Evolutionary conservation across 345 rosid genomes (phyloP).

Genomic region (Arabidopsis suecica): DNA sequence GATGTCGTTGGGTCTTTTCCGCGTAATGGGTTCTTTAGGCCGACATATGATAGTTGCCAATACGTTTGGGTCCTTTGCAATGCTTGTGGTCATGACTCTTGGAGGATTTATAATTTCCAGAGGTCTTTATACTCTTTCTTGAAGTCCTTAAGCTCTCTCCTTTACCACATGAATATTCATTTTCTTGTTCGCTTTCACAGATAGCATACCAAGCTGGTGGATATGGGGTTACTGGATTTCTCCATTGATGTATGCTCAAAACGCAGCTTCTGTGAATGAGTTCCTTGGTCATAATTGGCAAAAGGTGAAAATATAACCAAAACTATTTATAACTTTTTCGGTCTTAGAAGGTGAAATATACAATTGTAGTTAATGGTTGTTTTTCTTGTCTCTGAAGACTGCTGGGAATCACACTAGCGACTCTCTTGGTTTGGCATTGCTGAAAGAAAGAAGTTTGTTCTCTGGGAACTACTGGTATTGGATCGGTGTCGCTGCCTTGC

Average conservation of each 20-base stretch:
- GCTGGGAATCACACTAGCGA: conserved; percentile 52
- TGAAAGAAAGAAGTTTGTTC: conserved; percentile 77
- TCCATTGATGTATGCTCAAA: conserved; percentile 95
- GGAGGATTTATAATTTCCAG: conserved; percentile 95
- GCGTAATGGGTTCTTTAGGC: conserved; percentile 97
- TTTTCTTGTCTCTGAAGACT: conserved; percentile 50
- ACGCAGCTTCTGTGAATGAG: conserved; percentile 96
- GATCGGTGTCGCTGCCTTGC: conserved; percentile 92
- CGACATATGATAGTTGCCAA: conserved; percentile 95
- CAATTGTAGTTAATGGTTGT: conserved; percentile 35
- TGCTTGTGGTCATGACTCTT: conserved; percentile 96
- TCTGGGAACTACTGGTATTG: conserved; percentile 94
- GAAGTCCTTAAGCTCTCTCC: not conserved
- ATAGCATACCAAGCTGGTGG: conserved; percentile 94
- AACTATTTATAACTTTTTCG: not conserved
- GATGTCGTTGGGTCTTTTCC: conserved; percentile 89
- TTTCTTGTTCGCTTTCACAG: conserved; percentile 54
- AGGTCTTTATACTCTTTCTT: conserved; percentile 54
- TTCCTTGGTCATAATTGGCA: conserved; percentile 91
- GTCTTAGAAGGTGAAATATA: not conserved
- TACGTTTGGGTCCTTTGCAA: conserved; percentile 97
- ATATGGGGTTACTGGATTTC: conserved; percentile 99
- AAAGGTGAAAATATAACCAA: conserved; percentile 57
- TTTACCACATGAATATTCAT: conserved; percentile 27
- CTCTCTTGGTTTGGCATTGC: conserved; percentile 69